Conservation (phyloP, 2,329 filamentous ascomycete species). For the Gnomoniopsis smithogilvyi region DNA sequence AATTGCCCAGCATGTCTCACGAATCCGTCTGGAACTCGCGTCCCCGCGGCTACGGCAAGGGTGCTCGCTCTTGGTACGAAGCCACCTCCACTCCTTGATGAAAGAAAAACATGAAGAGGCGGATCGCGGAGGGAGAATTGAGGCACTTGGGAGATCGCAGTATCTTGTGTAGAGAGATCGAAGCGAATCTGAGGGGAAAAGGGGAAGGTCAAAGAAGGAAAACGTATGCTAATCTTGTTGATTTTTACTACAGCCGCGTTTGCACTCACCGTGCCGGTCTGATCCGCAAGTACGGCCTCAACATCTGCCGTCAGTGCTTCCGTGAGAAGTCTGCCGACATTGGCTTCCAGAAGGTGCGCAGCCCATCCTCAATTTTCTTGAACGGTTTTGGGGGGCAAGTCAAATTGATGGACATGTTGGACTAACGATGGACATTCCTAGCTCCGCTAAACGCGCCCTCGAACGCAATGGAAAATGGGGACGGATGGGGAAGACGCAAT, state of each 20-base stretch:
- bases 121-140: not conserved
- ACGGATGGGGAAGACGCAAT: slow-evolving; percentile 5
- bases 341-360: slow-evolving; percentile 67
- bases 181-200: slow-evolving; percentile 5
- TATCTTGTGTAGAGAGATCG: slow-evolving; percentile 1
- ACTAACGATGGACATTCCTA: not conserved
- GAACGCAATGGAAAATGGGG: slow-evolving; percentile 4
- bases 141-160: not conserved
- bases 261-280: slow-evolving; percentile 96
- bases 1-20: slow-evolving; percentile 59
- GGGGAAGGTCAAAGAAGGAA: slow-evolving; percentile 21
- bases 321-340: slow-evolving; percentile 71
- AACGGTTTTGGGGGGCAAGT: not conserved
- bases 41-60: slow-evolving; percentile 96
- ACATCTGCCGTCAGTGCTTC: slow-evolving; percentile 81
- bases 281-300: slow-evolving; percentile 99
- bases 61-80: slow-evolving; percentile 85
- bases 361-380: not conserved
- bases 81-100: not conserved
- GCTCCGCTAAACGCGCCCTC: slow-evolving; percentile 17
- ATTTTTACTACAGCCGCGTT: slow-evolving; percentile 49
- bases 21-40: slow-evolving; percentile 99
- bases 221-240: slow-evolving; percentile 20
- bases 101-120: not conserved
- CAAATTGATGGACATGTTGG: not conserved